Evolutionary conservation across 2,329 filamentous ascomycete genomes (phyloP), one percentile per base, ranked within the genome.

Genomic region (Microdochium nivale): DNA sequence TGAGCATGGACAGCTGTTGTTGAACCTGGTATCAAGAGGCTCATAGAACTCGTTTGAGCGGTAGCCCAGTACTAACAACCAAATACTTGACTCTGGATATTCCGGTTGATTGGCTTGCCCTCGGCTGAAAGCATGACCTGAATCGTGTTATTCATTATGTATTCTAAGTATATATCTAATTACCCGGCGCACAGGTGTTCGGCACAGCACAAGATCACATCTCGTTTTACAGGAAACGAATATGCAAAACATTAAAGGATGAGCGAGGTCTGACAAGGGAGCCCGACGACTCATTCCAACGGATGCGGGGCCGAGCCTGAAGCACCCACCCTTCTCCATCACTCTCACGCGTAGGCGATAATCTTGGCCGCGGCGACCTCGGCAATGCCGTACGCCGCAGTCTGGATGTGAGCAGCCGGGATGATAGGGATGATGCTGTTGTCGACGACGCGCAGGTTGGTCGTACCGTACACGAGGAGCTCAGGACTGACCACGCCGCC

Each of bases 361-460:
- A 37, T 37, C 33, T 37, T 37, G 33, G 33, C 33, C 33, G 69
- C 58, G 3, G 62, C 64, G 59, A 73, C 77, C 62, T 81, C 78
- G 10, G 68, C 77, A 50, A 78, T 61, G 59, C 76, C 77, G 54
- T 80, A 81, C 8, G 80, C 68, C 1, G 72, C 72, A 49, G 75
- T 73, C 49, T 77, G 76, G 32, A 77, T 73, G 19, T 77, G 69
- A 1, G 59, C 74, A 70, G 63, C 77, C 63, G 56, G 71, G 67
- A 67, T 76, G 68, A 76, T 65, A 2, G 76, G 76, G 32, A 79
- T 61, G 14, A 77, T 60, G 2, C 70, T 74, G 1, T 73, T 75
- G 58, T 80, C 77, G 2, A 74, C 70, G 0, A 79, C 70, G 11
- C 76, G 67, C 3, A 79, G 67, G 35, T 74, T 74, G 48, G 69